Conservation (phyloP, 164 flowering plant species). For the Aristolochia contorta region DNA sequence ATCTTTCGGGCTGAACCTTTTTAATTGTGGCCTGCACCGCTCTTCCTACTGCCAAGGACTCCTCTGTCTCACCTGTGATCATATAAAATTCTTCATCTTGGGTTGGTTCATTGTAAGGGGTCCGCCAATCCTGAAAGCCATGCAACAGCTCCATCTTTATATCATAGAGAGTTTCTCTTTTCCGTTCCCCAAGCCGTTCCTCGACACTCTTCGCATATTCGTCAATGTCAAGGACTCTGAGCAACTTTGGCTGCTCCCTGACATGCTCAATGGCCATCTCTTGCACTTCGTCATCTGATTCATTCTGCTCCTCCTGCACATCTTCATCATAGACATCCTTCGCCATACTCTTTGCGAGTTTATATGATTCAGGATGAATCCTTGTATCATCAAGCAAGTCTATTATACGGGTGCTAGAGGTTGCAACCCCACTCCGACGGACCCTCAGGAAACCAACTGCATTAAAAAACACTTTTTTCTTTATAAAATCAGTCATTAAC, state of each 20-base stretch:
- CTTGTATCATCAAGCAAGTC: slow-evolving; percentile 94
- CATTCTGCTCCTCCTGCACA: slow-evolving; percentile 46
- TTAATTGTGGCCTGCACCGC: slow-evolving; percentile 82
- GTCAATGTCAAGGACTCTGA: slow-evolving; percentile 40
- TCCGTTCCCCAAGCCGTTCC: slow-evolving; percentile 23
- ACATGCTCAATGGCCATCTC: slow-evolving; percentile 93
- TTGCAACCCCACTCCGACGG: slow-evolving; percentile 78
- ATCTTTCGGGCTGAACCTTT: slow-evolving; percentile 58
- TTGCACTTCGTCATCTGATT: slow-evolving; percentile 60
- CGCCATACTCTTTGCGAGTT: slow-evolving; percentile 78
- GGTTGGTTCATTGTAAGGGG: slow-evolving; percentile 56
- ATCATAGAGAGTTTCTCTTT: slow-evolving; percentile 57
- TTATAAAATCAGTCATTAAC: slow-evolving; percentile 46
- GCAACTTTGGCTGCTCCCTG: slow-evolving; percentile 51
- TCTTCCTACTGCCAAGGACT: slow-evolving; percentile 75
- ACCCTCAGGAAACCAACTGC: slow-evolving; percentile 90
- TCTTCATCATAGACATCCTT: slow-evolving; percentile 57
- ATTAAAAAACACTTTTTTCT: slow-evolving; percentile 83
- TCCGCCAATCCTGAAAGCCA: slow-evolving; percentile 85
- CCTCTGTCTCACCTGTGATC: slow-evolving; percentile 89
- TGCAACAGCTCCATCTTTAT: slow-evolving; percentile 68
- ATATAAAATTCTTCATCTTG: slow-evolving; percentile 81
- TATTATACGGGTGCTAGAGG: slow-evolving; percentile 60
- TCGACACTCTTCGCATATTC: slow-evolving; percentile 35
- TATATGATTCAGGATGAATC: slow-evolving; percentile 94